Evolutionary conservation across 2,329 filamentous ascomycete species (phyloP), one percentile per base, ranked within the genome.

Genomic region (Cladosporium sp.): DNA sequence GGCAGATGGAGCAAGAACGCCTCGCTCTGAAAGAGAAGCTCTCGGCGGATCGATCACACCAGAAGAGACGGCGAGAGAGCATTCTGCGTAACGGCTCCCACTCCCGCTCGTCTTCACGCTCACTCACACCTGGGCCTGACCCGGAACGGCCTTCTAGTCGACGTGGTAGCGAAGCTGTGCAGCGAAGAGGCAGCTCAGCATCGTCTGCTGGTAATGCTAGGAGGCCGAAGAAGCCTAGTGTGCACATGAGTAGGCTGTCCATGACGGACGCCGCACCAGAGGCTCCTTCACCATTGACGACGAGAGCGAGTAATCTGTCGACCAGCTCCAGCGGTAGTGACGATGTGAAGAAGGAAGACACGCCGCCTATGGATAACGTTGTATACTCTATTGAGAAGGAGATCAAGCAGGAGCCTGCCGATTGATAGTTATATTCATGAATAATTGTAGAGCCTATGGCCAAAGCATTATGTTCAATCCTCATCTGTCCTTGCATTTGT

Each of bases 1-100:
- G 74, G 30, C 71, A 75, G 39, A 49, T 70, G 4, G 73, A 75
- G 48, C 66, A 75, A 7, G 73, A 75, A 43, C 71, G 69, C 32
- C 65, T 76, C 2, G 73, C 72, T 2, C 51, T 76, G 13, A 68
- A 68, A 14, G 72, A 75, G 36, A 71, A 70, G 53, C 65, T 72
- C 8, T 62, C 68, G 0, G 48, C 56, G 2, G 71, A 72, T 46
- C 59, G 56, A 21, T 51, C 67, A 18, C 64, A 67, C 21, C 69
- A 71, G 54, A 69, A 71, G 65, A 65, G 64, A 14, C 46, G 68
- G 26, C 65, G 68, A 21, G 69, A 67, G 34, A 66, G 66, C 26
- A 63, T 73, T 5, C 67, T 73, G 0, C 69, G 71, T 4, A 68
- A 69, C 11, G 72, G 68, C 5, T 70, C 71, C 5, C 65, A 68